Conservation (phyloP, 169 alveolate genomes). For the Cryptosporidium baileyi region DNA sequence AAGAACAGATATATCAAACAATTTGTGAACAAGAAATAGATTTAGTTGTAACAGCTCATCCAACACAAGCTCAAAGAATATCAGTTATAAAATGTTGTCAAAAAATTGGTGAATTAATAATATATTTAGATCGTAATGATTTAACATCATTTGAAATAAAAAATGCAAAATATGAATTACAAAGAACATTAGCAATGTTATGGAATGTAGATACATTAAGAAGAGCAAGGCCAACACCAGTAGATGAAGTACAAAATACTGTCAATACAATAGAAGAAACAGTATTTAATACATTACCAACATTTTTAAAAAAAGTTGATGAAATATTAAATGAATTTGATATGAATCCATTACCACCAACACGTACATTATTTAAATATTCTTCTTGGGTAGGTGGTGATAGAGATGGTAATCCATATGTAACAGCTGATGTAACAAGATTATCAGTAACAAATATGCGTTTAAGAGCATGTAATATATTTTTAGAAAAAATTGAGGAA, state of each 20-base stretch:
- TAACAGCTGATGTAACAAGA: constrained; percentile 81
- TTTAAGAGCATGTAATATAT: constrained; percentile 74
- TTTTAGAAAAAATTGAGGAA: constrained; percentile 50
- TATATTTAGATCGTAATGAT: constrained; percentile 76
- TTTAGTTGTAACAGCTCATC: constrained; percentile 82
- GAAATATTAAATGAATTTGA: constrained; percentile 73
- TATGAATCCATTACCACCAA: constrained; percentile 79
- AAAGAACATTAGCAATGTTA: constrained; percentile 73
- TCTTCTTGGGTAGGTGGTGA: constrained; percentile 89
- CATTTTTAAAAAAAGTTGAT: constrained; percentile 76
- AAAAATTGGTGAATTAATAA: constrained; percentile 75
- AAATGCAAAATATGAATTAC: constrained; percentile 72
- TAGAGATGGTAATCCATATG: constrained; percentile 87
- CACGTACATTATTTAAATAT: constrained; percentile 72
- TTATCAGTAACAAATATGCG: constrained; percentile 75
- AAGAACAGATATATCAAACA: constrained; percentile 70
- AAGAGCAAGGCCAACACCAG: constrained; percentile 81
- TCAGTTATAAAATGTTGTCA: constrained; percentile 77
- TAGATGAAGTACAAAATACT: constrained; percentile 75
- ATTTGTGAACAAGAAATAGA: constrained; percentile 75
- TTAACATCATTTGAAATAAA: constrained; percentile 75
- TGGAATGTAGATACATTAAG: constrained; percentile 82
- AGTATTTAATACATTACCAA: constrained; percentile 76
- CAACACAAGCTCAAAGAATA: constrained; percentile 80
- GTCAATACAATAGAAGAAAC: constrained; percentile 74